Base-by-base conservation (phyloP, 2,329 filamentous ascomycete genomes). In the Colletotrichum orchidophilum region DNA sequence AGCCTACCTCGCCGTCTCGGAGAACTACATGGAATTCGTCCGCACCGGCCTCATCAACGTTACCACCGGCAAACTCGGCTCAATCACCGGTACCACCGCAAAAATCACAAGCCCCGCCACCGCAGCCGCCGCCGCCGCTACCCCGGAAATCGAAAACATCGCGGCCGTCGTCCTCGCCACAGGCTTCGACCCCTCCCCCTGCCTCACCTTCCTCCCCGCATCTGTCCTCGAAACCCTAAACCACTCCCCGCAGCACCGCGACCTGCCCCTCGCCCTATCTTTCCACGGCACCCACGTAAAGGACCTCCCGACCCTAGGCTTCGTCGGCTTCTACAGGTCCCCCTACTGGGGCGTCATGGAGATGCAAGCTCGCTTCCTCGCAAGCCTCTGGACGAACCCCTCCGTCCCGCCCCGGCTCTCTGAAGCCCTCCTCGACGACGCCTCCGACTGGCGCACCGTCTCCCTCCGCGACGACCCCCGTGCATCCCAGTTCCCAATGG, bases 331-430 rank as follows among this genome's bases (percentile, higher is more conserved):
- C 80, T 97, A 97, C 77, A 88, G 94, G 72, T 93, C 93, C 0
- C 93, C 94, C 0, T 96, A 94, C 78, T 97, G 94, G 94, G 92
- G 92, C 1, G 90, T 95, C 0, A 94, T 96, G 87, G 94, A 96
- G 79, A 93, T 95, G 92, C 94, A 97, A 80, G 91, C 94, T 3
- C 88, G 92, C 1, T 87, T 93, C 72, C 82, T 95, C 6, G 86
- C 91, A 0, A 80, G 86, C 13, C 78, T 89, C 12, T 95, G 93
- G 92, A 80, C 80, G 1, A 75, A 79, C 1, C 64, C 76, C 2
- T 75, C 66, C 63, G 77, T 42, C 60, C 78, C 75, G 3, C 73
- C 76, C 39, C 76, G 0, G 0, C 76, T 89, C 4, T 65, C 76
- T 9, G 74, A 78, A 1, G 86, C 87, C 3, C 78, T 90, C 12